A percentile compares a stretch with the other conserved stretches of the same genome.
phyloP scores from a whole-genome alignment of 2,329 filamentous ascomycete species.

The Penicillium sp. region DNA sequence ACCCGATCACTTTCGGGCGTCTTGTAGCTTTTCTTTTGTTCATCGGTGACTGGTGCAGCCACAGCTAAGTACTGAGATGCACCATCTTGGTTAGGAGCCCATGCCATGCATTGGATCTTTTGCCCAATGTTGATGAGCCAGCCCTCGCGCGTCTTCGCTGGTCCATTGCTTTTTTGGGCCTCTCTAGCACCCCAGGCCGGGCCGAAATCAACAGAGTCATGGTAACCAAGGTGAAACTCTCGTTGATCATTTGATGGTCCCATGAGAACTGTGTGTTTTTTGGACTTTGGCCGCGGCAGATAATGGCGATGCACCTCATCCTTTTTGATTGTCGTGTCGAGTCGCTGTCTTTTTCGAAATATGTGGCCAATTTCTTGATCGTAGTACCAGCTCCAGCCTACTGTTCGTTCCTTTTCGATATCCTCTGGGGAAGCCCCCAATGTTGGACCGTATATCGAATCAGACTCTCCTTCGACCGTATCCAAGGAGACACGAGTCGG shows the following conservation, averaged over 20 bases:
- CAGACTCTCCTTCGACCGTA: slow-evolving; percentile 24
- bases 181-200: slow-evolving; percentile 41
- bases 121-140: slow-evolving; percentile 60
- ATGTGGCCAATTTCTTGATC: slow-evolving; percentile 37
- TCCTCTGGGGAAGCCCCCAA: slow-evolving; percentile 46
- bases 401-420: slow-evolving; percentile 45
- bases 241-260: slow-evolving; percentile 50
- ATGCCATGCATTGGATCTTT: slow-evolving; percentile 51
- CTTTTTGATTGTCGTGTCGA: slow-evolving; percentile 31
- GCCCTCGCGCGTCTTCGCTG: slow-evolving; percentile 35
- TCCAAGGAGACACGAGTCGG: slow-evolving; percentile 47
- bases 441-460: slow-evolving; percentile 42
- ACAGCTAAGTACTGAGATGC: slow-evolving; percentile 59
- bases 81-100: slow-evolving; percentile 47
- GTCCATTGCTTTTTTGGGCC: slow-evolving; percentile 4
- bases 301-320: slow-evolving; percentile 43
- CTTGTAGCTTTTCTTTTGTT: slow-evolving; percentile 35
- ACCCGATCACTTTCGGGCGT: slow-evolving; percentile 34
- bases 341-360: slow-evolving; percentile 46
- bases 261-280: slow-evolving; percentile 49
- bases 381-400: slow-evolving; percentile 57
- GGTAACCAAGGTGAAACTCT: slow-evolving; percentile 42
- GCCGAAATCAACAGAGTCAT: slow-evolving; percentile 47
- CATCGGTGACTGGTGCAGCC: slow-evolving; percentile 39
- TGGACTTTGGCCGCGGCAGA: slow-evolving; percentile 33